Base-by-base conservation (phyloP, 1,139 yeast genomes). In the Candida sojae region DNA sequence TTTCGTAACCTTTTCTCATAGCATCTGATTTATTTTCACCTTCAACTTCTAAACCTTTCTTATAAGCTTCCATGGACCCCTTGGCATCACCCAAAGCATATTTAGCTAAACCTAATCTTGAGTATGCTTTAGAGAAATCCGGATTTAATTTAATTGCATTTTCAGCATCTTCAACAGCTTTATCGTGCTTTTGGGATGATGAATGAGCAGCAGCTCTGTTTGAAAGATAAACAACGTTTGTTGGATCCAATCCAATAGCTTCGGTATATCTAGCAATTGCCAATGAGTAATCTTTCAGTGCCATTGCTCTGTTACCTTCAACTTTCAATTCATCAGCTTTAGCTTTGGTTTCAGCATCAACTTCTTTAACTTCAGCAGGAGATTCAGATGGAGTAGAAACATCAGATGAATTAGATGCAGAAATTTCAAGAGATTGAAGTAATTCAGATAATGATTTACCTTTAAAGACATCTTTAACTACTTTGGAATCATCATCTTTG, bases 171-270 rank as follows among this genome's bases (percentile, higher is more conserved):
- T 71, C 74, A 42, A 88, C 82, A 1, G 99, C 99, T 55, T 80
- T 73, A 13, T 82, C 86, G 62, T 88, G 93, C 53, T 89, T 76
- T 52, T 84, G 79, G 41, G 80, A 65, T 7, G 96, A 89, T 13
- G 96, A 88, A 67, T 88, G 84, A 5, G 99, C 99, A 44, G 99
- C 99, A 13, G 99, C 98, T 65, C 99, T 83, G 73, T 93, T 93
- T 33, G 98, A 91, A 54, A 80, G 82, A 70, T 86, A 95, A 28
- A 95, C 88, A 12, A 91, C 92, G 64, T 91, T 91, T 12, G 78
- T 66, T 45, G 90, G 82, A 54, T 85, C 80, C 48, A 86, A 69
- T 31, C 71, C 83, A 54, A 92, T 83, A n/a, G 99, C 98, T 52
- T 80, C 82, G 9, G 96, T 79, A 68, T 93, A 93, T 57, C 86